Percentiles rank a stretch among this genome's conserved stretches.
Evolutionary conservation across 768 basidiomycete species (phyloP).

Genomic region (Boletus sensibilis): DNA sequence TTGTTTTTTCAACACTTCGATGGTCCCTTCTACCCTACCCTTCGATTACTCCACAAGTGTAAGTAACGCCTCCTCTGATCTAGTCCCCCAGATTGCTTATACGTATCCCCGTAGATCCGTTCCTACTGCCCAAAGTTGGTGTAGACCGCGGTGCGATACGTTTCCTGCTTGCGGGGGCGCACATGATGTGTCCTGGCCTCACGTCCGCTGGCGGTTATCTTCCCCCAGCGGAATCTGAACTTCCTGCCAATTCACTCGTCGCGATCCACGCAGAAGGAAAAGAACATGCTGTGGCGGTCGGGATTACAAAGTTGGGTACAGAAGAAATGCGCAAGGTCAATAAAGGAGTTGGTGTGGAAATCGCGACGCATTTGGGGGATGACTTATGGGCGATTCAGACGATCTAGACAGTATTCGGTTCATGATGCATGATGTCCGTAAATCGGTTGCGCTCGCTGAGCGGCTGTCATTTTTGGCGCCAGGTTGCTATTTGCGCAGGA

Average conservation of each 20-base stretch:
- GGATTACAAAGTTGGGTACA: constrained; percentile 75
- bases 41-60: constrained; percentile 93
- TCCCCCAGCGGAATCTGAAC: constrained; percentile 64
- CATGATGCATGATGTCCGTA: background rate
- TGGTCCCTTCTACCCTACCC: constrained; percentile 86
- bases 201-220: constrained; percentile 90
- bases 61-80: constrained; percentile 24
- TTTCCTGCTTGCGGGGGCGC: constrained; percentile 89
- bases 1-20: constrained; percentile 97
- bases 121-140: constrained; percentile 81
- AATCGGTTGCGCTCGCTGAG: background rate
- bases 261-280: constrained; percentile 96
- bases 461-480: background rate
- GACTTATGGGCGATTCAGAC: constrained; percentile 77
- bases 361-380: constrained; percentile 82
- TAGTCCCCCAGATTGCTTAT: background rate
- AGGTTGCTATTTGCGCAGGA: background rate
- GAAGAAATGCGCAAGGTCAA: constrained; percentile 90
- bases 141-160: constrained; percentile 98
- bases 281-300: constrained; percentile 85
- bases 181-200: constrained; percentile 97
- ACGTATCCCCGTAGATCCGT: constrained; percentile 66
- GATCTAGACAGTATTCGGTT: constrained; percentile 41
- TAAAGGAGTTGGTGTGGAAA: constrained; percentile 89
- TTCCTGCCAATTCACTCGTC: constrained; percentile 76